Percentiles rank a stretch among this genome's conserved stretches.
Conservation (phyloP, 176 grass and related monocot species). For the Eremochloa ophiuroides region DNA sequence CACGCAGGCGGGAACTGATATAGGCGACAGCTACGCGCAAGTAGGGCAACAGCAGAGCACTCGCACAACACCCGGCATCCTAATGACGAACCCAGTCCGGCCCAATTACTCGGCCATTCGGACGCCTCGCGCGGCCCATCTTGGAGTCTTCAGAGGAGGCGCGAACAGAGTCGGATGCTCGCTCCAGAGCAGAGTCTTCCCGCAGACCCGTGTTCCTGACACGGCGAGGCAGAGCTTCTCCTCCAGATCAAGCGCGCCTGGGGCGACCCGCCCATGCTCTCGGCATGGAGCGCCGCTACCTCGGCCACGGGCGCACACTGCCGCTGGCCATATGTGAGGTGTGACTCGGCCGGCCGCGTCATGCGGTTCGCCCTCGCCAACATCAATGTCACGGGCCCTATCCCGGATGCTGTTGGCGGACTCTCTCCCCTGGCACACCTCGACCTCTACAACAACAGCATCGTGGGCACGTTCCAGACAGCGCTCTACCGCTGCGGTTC, state of each 20-base stretch:
- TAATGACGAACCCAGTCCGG: too few relatives aligned
- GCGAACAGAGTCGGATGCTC: too few relatives aligned
- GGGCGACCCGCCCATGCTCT: conserved; percentile 25
- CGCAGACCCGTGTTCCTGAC: too few relatives aligned
- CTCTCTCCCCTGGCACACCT: neutral
- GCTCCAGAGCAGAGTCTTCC: too few relatives aligned
- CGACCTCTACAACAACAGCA: neutral
- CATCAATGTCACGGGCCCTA: neutral
- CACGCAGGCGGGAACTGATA: too few relatives aligned
- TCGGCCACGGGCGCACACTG: conserved; percentile 17
- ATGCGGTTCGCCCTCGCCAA: conserved; percentile 2
- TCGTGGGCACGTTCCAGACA: neutral
- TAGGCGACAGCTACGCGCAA: too few relatives aligned
- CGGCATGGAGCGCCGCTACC: conserved; percentile 20
- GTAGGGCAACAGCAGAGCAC: too few relatives aligned
- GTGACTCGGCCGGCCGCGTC: conserved; percentile 24
- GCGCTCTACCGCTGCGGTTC: conserved; percentile 21
- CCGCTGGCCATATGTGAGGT: conserved; percentile 40
- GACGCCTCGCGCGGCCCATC: too few relatives aligned
- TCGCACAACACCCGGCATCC: too few relatives aligned
- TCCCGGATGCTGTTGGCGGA: conserved; percentile 35
- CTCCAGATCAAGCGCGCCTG: conserved; percentile 43
- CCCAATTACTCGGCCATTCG: too few relatives aligned
- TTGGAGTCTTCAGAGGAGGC: too few relatives aligned
- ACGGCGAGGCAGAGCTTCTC: conserved; percentile 30